Evolutionary conservation across 495 filamentous ascomycete species (phyloP).

Genomic region (Penicillium verhagenii): DNA sequence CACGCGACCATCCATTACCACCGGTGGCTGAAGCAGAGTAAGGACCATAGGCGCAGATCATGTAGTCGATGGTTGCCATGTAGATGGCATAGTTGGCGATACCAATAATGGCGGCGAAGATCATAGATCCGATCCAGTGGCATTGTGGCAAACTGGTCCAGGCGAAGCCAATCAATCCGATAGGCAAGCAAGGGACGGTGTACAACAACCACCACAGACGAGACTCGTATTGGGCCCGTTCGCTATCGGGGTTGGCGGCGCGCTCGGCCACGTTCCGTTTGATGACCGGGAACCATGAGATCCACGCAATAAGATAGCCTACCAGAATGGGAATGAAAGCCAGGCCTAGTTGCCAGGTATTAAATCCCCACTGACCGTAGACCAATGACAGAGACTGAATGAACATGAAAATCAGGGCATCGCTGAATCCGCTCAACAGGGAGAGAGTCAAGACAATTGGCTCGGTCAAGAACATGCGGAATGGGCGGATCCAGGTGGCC

Average conservation of each 20-base stretch:
- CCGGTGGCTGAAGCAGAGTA: slow-evolving; percentile 73
- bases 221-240: slow-evolving; percentile 59
- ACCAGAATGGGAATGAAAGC: slow-evolving; percentile 58
- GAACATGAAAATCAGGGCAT: slow-evolving; percentile 67
- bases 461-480: slow-evolving; percentile 61
- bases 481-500: slow-evolving; percentile 57
- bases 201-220: slow-evolving; percentile 60
- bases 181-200: slow-evolving; percentile 54
- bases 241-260: slow-evolving; percentile 47
- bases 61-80: slow-evolving; percentile 76
- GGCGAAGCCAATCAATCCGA: slow-evolving; percentile 63
- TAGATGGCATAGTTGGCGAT: slow-evolving; percentile 71
- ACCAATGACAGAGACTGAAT: slow-evolving; percentile 60
- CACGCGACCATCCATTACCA: slow-evolving; percentile 72
- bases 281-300: slow-evolving; percentile 54
- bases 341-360: slow-evolving; percentile 48
- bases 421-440: slow-evolving; percentile 60
- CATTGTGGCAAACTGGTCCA: slow-evolving; percentile 59
- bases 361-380: slow-evolving; percentile 59
- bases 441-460: slow-evolving; percentile 61
- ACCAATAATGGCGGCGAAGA: slow-evolving; percentile 63
- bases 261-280: slow-evolving; percentile 50
- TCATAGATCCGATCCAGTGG: slow-evolving; percentile 65
- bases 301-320: slow-evolving; percentile 60
- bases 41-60: slow-evolving; percentile 68